Evolutionary conservation across 2,329 filamentous ascomycete genomes (phyloP), one percentile per base, ranked within the genome.

Genomic region (Periconia macrospinosa): DNA sequence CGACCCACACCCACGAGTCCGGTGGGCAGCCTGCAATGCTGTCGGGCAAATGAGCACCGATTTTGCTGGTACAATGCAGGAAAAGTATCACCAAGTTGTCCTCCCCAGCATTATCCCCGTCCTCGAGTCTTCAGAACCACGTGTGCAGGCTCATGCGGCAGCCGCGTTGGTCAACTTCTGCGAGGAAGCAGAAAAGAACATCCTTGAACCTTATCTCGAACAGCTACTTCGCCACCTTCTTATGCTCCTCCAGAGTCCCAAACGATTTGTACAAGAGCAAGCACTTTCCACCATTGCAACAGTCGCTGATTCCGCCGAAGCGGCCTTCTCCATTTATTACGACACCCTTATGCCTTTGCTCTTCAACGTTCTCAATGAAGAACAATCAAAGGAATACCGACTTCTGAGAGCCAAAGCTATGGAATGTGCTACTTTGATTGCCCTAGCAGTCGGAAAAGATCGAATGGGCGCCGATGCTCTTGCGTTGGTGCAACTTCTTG

Each of bases 41-140:
- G 83, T 99, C n/a, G 94, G 94, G 27, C 94, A 99, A 76, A 99
- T 99, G 94, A 97, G 93, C 78, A 99, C 94, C 30, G 94, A 99
- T 71, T 99, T 99, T 74, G 93, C 95, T 13, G 92, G 92, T 13
- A 95, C 90, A 11, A 97, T 99, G 93, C 94, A 99, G 76, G 89
- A 91, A 62, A 94, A 96, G 66, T 96, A 96, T 75, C 94, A 96
- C 74, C 85, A 90, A 59, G 82, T 87, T 43, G 90, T 99, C 15
- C 83, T 99, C 48, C 91, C 87, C 63, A 91, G 91, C 62, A 94
- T 99, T 51, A 92, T 99, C 50, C 92, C 93, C 1, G 93, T 97
- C 1, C 83, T 99, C 6, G 86, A 92, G 67, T 95, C 92, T 1
- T 84, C 91, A 1, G 93, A 99, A 74, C 90, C 92, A 17, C 89